Conservation (phyloP, 2,329 filamentous ascomycete genomes). For the Hypoxylon sp. region DNA sequence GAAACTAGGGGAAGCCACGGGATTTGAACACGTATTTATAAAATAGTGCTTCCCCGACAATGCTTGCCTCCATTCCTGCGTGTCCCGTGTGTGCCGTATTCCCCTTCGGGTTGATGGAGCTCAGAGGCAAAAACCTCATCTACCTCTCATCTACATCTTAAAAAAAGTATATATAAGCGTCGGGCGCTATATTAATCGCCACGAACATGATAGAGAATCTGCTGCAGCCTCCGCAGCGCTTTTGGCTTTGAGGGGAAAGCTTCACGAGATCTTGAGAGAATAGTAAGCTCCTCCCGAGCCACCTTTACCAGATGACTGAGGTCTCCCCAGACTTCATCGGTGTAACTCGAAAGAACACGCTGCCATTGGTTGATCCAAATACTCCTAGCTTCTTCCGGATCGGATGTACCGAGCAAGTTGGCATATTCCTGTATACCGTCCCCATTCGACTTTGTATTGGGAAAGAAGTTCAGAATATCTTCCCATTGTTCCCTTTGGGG, state of each 20-base stretch:
- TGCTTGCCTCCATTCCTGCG: too few relatives aligned
- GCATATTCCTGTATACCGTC: conserved; percentile 32
- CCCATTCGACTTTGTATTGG: conserved; percentile 57
- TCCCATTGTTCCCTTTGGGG: conserved; percentile 57
- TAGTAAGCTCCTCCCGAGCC: conserved; percentile 69
- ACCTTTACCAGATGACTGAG: conserved; percentile 69
- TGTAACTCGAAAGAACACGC: conserved; percentile 69
- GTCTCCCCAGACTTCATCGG: conserved; percentile 79
- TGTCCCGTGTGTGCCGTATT: too few relatives aligned
- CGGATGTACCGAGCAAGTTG: conserved; percentile 56
- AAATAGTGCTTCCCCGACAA: background rate
- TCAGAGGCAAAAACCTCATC: background rate
- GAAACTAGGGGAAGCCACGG: background rate
- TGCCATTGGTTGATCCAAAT: conserved; percentile 70
- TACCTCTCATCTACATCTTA: background rate
- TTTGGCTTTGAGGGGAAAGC: conserved; percentile 51
- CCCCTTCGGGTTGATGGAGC: background rate
- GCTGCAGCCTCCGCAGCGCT: conserved; percentile 58
- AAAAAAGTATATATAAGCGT: background rate
- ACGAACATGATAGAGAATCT: conserved; percentile 59
- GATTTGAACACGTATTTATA: background rate
- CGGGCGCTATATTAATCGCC: conserved; percentile 37
- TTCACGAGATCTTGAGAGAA: conserved; percentile 53
- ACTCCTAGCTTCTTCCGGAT: conserved; percentile 58
- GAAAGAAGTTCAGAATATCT: conserved; percentile 66